A percentile compares a stretch with the other conserved stretches of the same genome.
Evolutionary conservation across 805 yeast species (phyloP).

Genomic region (Starmerella roubikii): DNA sequence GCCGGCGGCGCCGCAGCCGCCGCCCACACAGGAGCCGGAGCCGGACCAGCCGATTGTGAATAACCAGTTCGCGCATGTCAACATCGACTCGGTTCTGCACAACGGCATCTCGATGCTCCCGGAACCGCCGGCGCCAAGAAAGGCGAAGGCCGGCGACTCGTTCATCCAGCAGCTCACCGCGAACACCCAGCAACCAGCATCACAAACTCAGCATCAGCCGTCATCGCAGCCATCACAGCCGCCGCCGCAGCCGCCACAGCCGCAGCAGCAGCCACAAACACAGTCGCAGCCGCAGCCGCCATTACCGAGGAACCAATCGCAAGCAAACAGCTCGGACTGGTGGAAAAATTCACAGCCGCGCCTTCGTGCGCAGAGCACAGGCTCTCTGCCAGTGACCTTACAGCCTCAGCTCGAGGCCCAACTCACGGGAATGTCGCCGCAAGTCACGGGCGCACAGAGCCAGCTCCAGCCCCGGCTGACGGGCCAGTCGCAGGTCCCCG

Average conservation of each 20-base stretch:
- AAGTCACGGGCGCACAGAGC: conserved; percentile 7
- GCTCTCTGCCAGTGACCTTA: conserved; percentile 9
- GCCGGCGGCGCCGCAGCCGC: conserved; percentile 10
- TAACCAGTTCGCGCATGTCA: conserved; percentile 60
- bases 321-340: too few species aligned
- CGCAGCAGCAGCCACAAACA: too few species aligned
- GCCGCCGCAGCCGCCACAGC: too few species aligned
- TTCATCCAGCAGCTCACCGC: conserved; percentile 17
- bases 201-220: not conserved
- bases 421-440: conserved; percentile 4
- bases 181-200: conserved; percentile 1
- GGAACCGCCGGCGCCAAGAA: conserved; percentile 27
- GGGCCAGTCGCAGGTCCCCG: too few species aligned
- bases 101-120: conserved; percentile 45
- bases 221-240: too few species aligned
- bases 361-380: conserved; percentile 10
- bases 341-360: conserved; percentile 1
- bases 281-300: too few species aligned
- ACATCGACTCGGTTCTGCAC: conserved; percentile 63
- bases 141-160: conserved; percentile 18
- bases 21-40: conserved; percentile 13
- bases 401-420: conserved; percentile 3
- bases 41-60: conserved; percentile 60
- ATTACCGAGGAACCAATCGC: too few species aligned
- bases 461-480: too few species aligned